A percentile compares a stretch with the other conserved stretches of the same genome.
phyloP scores from a whole-genome alignment of 1,139 yeast species.

The Eremothecium cymbalariae region DNA sequence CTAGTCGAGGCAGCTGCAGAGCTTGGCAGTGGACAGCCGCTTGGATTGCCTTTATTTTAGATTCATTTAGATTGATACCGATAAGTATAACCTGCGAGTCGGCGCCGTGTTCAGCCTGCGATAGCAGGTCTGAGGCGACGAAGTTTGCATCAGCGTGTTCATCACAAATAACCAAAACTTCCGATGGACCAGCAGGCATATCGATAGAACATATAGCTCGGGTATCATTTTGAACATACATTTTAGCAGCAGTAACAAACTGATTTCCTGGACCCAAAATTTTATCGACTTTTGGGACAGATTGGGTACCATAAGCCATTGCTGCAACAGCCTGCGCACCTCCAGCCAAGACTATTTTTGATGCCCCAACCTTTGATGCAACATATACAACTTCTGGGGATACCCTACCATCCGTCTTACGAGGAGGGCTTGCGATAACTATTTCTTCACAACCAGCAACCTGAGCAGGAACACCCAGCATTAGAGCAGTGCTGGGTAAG shows the following conservation, averaged over 20 bases:
- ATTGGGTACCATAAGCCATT: slow-evolving; percentile 94
- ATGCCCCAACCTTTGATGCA: slow-evolving; percentile 91
- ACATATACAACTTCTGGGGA: slow-evolving; percentile 98
- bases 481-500: slow-evolving; percentile 92
- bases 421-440: slow-evolving; percentile 96
- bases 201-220: slow-evolving; percentile 92
- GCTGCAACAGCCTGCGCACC: slow-evolving; percentile 99
- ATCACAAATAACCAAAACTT: slow-evolving; percentile 90
- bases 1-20: slow-evolving; percentile 78
- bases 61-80: slow-evolving; percentile 61
- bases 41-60: slow-evolving; percentile 61
- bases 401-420: slow-evolving; percentile 72
- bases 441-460: slow-evolving; percentile 96
- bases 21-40: slow-evolving; percentile 82
- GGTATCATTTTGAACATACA: slow-evolving; percentile 93
- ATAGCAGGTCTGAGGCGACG: slow-evolving; percentile 88
- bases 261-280: slow-evolving; percentile 98
- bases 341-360: slow-evolving; percentile 86
- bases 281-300: slow-evolving; percentile 89
- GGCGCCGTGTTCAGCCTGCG: slow-evolving; percentile 98
- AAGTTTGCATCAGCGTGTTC: slow-evolving; percentile 81
- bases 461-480: slow-evolving; percentile 98
- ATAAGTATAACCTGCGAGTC: slow-evolving; percentile 93
- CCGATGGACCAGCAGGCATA: slow-evolving; percentile 99
- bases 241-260: slow-evolving; percentile 97